Evolutionary conservation across 164 flowering plant genomes (phyloP).

Genomic region (Aristolochia contorta): DNA sequence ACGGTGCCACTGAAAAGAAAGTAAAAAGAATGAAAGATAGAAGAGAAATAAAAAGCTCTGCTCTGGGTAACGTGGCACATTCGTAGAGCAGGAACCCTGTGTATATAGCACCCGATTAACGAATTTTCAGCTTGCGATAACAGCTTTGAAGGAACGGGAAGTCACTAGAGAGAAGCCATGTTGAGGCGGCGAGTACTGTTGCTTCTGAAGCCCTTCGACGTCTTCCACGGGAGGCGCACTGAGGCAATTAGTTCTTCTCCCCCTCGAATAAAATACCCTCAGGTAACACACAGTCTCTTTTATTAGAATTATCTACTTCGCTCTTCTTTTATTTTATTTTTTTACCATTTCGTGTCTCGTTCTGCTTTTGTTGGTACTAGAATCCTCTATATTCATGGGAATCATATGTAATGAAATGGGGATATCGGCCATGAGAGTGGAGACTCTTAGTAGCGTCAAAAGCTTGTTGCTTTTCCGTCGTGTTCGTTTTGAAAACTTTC

Average conservation of each 20-base stretch:
- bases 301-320: neutral
- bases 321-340: neutral
- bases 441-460: too few relatives aligned
- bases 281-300: slow-evolving; percentile 16
- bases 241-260: slow-evolving; percentile 5
- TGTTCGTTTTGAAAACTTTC: too few relatives aligned
- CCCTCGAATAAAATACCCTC: slow-evolving; percentile 29
- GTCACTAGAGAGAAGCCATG: slow-evolving; percentile 17
- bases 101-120: too few relatives aligned
- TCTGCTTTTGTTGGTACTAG: neutral
- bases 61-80: too few relatives aligned
- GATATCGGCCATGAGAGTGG: neutral
- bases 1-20: too few relatives aligned
- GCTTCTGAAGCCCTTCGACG: slow-evolving; percentile 58
- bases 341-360: neutral
- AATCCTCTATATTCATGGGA: neutral
- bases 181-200: slow-evolving; percentile 40
- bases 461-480: too few relatives aligned
- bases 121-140: too few relatives aligned
- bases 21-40: too few relatives aligned
- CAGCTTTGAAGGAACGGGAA: too few relatives aligned
- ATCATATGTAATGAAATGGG: neutral
- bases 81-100: too few relatives aligned
- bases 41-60: too few relatives aligned
- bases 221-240: slow-evolving; percentile 18